These are phyloP conservation scores for Phytophthora idaei DNA, from an alignment of 352 stramenopile genomes.

Conservation along the genomic window DNA sequence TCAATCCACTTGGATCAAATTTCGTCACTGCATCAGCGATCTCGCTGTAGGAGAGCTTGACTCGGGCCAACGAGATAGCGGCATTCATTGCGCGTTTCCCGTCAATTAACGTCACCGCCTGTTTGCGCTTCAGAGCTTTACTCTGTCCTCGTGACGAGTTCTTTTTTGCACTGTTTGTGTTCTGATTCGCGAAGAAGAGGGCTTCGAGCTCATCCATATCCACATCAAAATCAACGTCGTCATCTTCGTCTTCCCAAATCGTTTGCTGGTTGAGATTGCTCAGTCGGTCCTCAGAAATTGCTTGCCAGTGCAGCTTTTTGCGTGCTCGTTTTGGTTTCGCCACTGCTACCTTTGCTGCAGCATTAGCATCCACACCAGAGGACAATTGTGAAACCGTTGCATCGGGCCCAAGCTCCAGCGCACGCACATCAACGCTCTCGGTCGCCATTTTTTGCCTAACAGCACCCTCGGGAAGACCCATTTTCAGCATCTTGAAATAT, in stretches of 20 bases:
- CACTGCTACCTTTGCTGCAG: slow-evolving; percentile 6
- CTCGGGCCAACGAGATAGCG: slow-evolving; percentile 94
- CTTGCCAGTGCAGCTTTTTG: slow-evolving; percentile 92
- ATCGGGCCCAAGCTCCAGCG: slow-evolving; percentile 73
- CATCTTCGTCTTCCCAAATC: slow-evolving; percentile 84
- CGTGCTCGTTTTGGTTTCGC: slow-evolving; percentile 45
- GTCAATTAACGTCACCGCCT: slow-evolving; percentile 93
- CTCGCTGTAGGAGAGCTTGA: slow-evolving; percentile 93
- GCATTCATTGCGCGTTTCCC: slow-evolving; percentile 98
- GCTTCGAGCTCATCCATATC: slow-evolving; percentile 90
- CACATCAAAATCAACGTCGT: slow-evolving; percentile 81
- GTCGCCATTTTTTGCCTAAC: slow-evolving; percentile 87
- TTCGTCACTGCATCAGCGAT: slow-evolving; percentile 78
- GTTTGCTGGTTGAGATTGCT: slow-evolving; percentile 72
- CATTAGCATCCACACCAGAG: slow-evolving; percentile 5
- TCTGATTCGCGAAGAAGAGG: slow-evolving; percentile 81
- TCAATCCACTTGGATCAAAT: slow-evolving; percentile 71
- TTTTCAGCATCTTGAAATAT: slow-evolving; percentile 96
- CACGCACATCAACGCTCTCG: slow-evolving; percentile 53
- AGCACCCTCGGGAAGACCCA: slow-evolving; percentile 87
- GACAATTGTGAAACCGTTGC: slow-evolving; percentile 51
- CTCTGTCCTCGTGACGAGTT: slow-evolving; percentile 28
- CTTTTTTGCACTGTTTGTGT: slow-evolving; percentile 57
- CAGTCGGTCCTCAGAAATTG: slow-evolving; percentile 83
- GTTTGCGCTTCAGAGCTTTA: slow-evolving; percentile 70